Conservation (phyloP, 768 basidiomycete species). For the Mycena haematopus region DNA sequence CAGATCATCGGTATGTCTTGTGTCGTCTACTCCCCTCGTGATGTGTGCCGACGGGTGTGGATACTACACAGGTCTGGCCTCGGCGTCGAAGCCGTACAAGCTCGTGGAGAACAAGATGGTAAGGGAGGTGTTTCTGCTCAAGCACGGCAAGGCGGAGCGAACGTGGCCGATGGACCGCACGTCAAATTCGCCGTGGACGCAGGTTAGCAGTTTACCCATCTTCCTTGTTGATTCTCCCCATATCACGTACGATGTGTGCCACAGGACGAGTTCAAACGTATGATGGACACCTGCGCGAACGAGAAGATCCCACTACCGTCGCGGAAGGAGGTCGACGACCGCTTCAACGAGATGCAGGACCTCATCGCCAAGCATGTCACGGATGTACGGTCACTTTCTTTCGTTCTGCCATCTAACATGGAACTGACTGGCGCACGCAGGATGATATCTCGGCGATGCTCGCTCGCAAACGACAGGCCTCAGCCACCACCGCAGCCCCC, state of each 20-base stretch:
- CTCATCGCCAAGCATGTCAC: constrained; percentile 71
- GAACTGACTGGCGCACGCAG: constrained; percentile 34
- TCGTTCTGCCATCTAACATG: neutral
- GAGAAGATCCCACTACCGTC: constrained; percentile 74
- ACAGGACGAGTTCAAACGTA: constrained; percentile 78
- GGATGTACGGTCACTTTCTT: constrained; percentile 59
- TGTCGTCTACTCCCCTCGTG: neutral
- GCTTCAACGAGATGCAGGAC: constrained; percentile 65
- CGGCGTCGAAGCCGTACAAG: constrained; percentile 71
- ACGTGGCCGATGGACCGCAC: constrained; percentile 84
- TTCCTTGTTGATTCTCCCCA: no score
- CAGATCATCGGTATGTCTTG: constrained; percentile 72
- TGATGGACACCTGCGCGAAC: constrained; percentile 46
- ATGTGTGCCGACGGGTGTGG: constrained; percentile 14
- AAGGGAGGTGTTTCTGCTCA: constrained; percentile 74
- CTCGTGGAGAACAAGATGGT: constrained; percentile 52
- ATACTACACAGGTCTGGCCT: constrained; percentile 13
- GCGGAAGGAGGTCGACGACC: constrained; percentile 69
- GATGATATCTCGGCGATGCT: constrained; percentile 82
- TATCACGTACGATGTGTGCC: neutral
- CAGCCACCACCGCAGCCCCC: constrained; percentile 35
- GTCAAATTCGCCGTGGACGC: constrained; percentile 72
- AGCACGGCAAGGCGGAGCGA: constrained; percentile 72
- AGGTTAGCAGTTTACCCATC: constrained; percentile 46
- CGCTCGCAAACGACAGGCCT: constrained; percentile 61